These are phyloP conservation scores for Ogataea degrootiae DNA, from an alignment of 805 yeast species.

Conservation along the genomic window DNA sequence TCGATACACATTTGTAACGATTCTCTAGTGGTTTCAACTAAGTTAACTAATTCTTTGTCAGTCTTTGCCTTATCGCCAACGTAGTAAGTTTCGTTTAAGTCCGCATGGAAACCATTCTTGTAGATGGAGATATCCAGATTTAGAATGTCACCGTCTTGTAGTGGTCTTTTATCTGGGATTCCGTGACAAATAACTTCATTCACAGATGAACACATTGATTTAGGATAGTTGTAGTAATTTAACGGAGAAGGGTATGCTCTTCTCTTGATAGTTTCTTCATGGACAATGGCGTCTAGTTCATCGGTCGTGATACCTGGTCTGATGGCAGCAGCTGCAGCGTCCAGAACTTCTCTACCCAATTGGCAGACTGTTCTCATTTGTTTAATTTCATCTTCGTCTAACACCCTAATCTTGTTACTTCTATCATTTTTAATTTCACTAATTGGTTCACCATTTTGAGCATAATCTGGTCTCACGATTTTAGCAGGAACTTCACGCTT, in stretches of 20 bases:
- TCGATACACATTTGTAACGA: constrained; percentile 79
- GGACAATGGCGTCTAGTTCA: constrained; percentile 81
- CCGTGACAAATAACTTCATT: constrained; percentile 98
- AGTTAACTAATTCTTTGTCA: constrained; percentile 77
- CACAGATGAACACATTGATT: constrained; percentile 86
- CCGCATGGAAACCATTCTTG: constrained; percentile 88
- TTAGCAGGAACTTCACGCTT: constrained; percentile 66
- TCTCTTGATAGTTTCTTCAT: constrained; percentile 82
- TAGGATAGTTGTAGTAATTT: constrained; percentile 91
- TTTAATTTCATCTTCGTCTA: constrained; percentile 64
- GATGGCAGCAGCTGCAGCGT: constrained; percentile 77
- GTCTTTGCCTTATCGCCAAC: constrained; percentile 84
- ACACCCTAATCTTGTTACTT: constrained; percentile 57
- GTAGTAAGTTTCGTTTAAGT: constrained; percentile 93
- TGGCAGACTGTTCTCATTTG: constrained; percentile 71
- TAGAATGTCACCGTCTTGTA: constrained; percentile 91
- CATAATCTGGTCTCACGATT: constrained; percentile 79
- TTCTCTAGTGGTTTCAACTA: constrained; percentile 91
- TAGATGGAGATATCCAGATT: constrained; percentile 85
- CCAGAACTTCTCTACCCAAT: constrained; percentile 84
- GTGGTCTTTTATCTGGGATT: constrained; percentile 83
- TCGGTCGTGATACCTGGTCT: constrained; percentile 92
- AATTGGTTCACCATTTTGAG: constrained; percentile 70
- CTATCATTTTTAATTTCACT: constrained; percentile 73
- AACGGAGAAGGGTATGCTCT: constrained; percentile 92